Conservation (phyloP, 345 rosid species). For the Bruguiera sexangula region DNA sequence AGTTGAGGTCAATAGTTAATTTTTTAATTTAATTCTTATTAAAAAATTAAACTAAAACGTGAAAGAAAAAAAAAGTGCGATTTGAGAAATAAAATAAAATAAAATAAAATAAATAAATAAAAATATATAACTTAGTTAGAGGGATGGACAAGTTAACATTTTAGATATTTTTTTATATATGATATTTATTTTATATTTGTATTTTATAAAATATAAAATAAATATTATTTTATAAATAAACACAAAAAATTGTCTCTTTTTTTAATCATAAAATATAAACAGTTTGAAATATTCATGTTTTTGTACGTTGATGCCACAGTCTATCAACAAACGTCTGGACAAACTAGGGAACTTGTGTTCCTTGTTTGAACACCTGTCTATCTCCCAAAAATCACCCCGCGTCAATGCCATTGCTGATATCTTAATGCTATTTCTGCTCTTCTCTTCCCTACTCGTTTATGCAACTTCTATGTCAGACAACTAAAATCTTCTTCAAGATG, state of each 20-base stretch:
- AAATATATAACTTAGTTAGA: too few relatives aligned
- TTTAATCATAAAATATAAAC: background rate
- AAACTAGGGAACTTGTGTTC: constrained; percentile 6
- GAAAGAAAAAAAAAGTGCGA: too few relatives aligned
- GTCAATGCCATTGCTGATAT: background rate
- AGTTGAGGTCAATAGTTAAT: too few relatives aligned
- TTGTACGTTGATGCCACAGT: constrained; percentile 8
- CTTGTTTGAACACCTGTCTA: constrained; percentile 9
- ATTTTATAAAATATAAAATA: background rate
- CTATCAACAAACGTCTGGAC: constrained; percentile 18
- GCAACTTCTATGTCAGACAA: background rate
- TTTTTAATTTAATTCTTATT: too few relatives aligned
- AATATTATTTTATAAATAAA: too few relatives aligned
- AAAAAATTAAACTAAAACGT: background rate
- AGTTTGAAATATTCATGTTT: too few relatives aligned
- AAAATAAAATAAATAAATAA: too few relatives aligned
- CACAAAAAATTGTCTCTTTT: too few relatives aligned
- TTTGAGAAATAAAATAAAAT: background rate
- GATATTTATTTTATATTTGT: too few relatives aligned
- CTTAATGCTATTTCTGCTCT: background rate
- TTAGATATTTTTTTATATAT: too few relatives aligned
- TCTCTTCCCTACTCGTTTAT: background rate
- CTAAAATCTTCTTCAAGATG: background rate
- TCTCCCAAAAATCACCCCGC: constrained; percentile 27
- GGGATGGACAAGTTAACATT: too few relatives aligned